These are phyloP conservation scores for Crepidotus variabilis DNA, from an alignment of 768 basidiomycete genomes.

Conservation along the genomic window DNA sequence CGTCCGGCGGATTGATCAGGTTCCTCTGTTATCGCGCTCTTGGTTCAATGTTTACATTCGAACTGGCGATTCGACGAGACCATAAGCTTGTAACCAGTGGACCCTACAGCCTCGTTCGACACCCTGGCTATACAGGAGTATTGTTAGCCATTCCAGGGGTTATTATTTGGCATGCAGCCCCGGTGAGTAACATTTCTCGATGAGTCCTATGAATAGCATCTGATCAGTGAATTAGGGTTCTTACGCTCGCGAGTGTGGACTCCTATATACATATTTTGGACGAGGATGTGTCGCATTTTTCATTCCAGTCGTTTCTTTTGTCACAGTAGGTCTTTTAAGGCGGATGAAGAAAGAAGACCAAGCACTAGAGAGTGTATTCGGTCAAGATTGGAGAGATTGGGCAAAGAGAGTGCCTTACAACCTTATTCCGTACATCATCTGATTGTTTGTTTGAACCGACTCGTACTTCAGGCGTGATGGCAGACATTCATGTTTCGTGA, in stretches of 20 bases:
- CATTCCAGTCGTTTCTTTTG: conserved; percentile 24
- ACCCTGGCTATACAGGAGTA: conserved; percentile 48
- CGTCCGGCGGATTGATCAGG: conserved; percentile 38
- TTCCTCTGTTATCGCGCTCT: conserved; percentile 41
- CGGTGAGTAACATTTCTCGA: conserved; percentile 23
- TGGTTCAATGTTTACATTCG: conserved; percentile 47
- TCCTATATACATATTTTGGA: conserved; percentile 29
- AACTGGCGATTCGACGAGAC: conserved; percentile 42
- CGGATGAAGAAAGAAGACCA: conserved; percentile 46
- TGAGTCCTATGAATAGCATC: background rate
- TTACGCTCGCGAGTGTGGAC: conserved; percentile 41
- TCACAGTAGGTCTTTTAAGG: conserved; percentile 29
- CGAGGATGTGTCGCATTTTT: conserved; percentile 22
- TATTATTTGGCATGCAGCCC: conserved; percentile 29
- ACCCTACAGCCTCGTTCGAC: conserved; percentile 44
- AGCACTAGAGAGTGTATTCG: conserved; percentile 35
- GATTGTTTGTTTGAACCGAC: conserved; percentile 2
- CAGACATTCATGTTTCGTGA: background rate
- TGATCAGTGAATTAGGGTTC: conserved; percentile 30
- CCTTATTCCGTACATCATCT: conserved; percentile 46
- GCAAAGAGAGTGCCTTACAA: conserved; percentile 40
- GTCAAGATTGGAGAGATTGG: conserved; percentile 41
- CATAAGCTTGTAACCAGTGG: conserved; percentile 46
- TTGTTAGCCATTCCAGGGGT: conserved; percentile 32
- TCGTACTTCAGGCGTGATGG: background rate